Conservation (phyloP, 345 rosid genomes). For the Eutrema yunnanense region DNA sequence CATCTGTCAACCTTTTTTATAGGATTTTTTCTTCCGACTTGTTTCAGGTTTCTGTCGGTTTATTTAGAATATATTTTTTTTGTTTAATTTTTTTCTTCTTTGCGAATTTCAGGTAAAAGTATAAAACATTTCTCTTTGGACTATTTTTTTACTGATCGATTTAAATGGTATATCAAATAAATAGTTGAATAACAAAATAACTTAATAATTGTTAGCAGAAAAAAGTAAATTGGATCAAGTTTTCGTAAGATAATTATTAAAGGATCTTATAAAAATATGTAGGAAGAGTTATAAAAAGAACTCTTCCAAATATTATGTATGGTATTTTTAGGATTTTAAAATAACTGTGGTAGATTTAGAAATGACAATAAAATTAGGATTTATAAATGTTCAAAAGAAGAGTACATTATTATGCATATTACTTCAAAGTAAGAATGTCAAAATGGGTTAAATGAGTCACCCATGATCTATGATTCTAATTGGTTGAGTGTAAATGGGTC, state of each 20-base stretch:
- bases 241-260: too few relatives aligned
- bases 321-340: background rate
- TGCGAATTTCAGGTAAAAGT: background rate
- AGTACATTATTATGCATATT: background rate
- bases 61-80: background rate
- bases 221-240: too few relatives aligned
- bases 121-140: background rate
- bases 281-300: background rate
- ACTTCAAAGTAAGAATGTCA: too few relatives aligned
- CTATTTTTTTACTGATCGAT: background rate
- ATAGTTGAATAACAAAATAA: too few relatives aligned
- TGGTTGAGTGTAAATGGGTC: too few relatives aligned
- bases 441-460: too few relatives aligned
- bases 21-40: constrained; percentile 21
- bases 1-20: constrained; percentile 22
- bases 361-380: background rate
- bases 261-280: too few relatives aligned
- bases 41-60: constrained; percentile 29
- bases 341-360: background rate
- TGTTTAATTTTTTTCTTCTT: background rate
- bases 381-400: background rate
- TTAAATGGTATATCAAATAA: too few relatives aligned
- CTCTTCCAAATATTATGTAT: background rate
- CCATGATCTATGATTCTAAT: too few relatives aligned
- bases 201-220: too few relatives aligned